phyloP scores from a whole-genome alignment of 768 basidiomycete species.

The Mycena filopes region DNA sequence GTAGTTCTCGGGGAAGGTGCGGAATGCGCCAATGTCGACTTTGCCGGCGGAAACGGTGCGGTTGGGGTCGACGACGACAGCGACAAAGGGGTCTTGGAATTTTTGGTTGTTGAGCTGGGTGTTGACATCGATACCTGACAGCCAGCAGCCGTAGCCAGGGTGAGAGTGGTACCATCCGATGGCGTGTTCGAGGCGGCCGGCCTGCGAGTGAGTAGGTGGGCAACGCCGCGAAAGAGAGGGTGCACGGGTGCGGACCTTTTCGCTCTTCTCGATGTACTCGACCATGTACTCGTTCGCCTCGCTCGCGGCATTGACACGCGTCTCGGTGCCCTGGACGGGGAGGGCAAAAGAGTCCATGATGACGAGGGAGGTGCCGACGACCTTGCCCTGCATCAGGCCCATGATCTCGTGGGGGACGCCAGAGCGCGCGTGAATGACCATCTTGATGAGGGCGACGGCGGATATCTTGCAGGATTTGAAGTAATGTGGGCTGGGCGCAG shows the following conservation, averaged over 20 bases:
- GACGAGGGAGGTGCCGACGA: constrained; percentile 78
- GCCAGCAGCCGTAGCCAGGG: constrained; percentile 99
- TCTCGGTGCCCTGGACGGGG: constrained; percentile 98
- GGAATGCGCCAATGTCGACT: constrained; percentile 98
- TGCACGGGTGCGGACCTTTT: constrained; percentile 67
- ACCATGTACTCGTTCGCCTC: constrained; percentile 99
- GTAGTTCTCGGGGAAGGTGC: constrained; percentile 96
- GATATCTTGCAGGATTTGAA: constrained; percentile 95
- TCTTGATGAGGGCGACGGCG: constrained; percentile 95
- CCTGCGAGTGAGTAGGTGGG: constrained; percentile 56
- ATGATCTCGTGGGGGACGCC: constrained; percentile 99
- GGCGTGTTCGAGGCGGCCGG: constrained; percentile 84
- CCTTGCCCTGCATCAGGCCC: constrained; percentile 99
- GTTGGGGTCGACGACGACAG: constrained; percentile 98
- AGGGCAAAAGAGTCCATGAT: constrained; percentile 98
- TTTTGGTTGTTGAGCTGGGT: constrained; percentile 97
- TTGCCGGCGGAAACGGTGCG: constrained; percentile 98
- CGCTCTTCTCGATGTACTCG: constrained; percentile 84
- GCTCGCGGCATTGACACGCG: constrained; percentile 94
- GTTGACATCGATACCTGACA: constrained; percentile 98
- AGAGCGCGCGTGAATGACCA: constrained; percentile 95
- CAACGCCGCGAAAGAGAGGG: not conserved
- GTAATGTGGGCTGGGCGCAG: constrained; percentile 73
- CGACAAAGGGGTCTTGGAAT: constrained; percentile 96
- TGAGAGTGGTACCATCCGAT: constrained; percentile 99